Evolutionary conservation across 2,329 filamentous ascomycete genomes (phyloP).

Genomic region (Stromatinia cepivora): DNA sequence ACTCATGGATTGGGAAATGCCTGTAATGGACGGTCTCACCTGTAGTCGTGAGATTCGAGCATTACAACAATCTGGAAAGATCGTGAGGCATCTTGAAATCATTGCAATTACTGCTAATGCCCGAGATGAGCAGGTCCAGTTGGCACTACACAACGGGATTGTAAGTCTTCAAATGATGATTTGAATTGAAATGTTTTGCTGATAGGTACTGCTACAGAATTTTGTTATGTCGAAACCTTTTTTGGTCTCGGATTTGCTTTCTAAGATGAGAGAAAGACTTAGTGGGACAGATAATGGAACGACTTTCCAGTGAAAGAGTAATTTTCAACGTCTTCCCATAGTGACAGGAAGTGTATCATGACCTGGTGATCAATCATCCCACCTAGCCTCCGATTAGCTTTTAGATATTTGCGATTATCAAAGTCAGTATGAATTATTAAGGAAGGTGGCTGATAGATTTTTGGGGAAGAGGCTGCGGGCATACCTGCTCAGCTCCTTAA

Average conservation of each 20-base stretch:
- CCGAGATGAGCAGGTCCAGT: constrained; percentile 35
- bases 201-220: constrained; percentile 25
- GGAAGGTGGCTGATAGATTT: neutral
- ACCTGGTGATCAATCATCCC: neutral
- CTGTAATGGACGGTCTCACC: constrained; percentile 68
- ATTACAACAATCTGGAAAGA: constrained; percentile 53
- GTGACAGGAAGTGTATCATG: too few species aligned
- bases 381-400: neutral
- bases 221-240: constrained; percentile 36
- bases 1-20: constrained; percentile 78
- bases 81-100: constrained; percentile 47
- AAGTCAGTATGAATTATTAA: too few species aligned
- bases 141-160: constrained; percentile 21
- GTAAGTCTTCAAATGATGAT: neutral
- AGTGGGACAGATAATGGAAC: constrained; percentile 8
- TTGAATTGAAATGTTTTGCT: neutral
- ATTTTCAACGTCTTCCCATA: neutral
- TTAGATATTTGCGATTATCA: neutral
- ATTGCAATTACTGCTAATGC: constrained; percentile 42
- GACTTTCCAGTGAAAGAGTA: neutral
- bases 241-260: constrained; percentile 28
- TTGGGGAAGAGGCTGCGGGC: neutral
- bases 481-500: neutral
- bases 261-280: constrained; percentile 32
- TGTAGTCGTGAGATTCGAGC: constrained; percentile 65